A percentile compares a stretch with the other conserved stretches of the same genome.
These are phyloP conservation scores for Solanum infundibuliforme DNA, from an alignment of 257 asterid genomes.

Conservation along the genomic window DNA sequence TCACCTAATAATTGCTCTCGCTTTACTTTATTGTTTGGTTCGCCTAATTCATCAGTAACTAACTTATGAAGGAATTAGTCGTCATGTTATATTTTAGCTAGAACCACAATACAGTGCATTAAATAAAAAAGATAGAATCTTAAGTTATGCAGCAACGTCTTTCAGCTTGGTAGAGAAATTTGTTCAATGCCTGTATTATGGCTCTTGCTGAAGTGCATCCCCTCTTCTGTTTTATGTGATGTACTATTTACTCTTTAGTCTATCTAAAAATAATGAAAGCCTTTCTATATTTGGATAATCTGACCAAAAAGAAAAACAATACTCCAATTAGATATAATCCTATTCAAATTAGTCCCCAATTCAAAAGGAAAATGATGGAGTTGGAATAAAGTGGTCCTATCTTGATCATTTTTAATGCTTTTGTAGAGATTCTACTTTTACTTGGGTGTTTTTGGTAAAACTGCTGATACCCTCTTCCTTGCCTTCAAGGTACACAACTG, in stretches of 20 bases:
- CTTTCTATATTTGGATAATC: background rate
- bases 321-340: background rate
- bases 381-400: background rate
- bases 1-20: background rate
- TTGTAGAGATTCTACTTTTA: background rate
- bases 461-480: background rate
- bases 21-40: background rate
- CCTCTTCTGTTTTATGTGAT: background rate
- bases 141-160: background rate
- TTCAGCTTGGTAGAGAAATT: background rate
- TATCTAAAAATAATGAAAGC: background rate
- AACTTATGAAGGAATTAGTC: background rate
- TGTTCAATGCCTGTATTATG: background rate
- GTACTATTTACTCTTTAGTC: background rate
- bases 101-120: background rate
- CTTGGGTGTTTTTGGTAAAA: background rate
- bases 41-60: background rate
- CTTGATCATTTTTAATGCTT: background rate
- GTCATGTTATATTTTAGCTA: background rate
- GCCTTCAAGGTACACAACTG: slow-evolving; percentile 52
- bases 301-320: background rate
- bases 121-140: background rate
- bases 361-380: background rate
- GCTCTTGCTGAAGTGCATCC: background rate
- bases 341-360: background rate